Conservation (phyloP, 2,329 filamentous ascomycete genomes). For the Didymella arachidicola region DNA sequence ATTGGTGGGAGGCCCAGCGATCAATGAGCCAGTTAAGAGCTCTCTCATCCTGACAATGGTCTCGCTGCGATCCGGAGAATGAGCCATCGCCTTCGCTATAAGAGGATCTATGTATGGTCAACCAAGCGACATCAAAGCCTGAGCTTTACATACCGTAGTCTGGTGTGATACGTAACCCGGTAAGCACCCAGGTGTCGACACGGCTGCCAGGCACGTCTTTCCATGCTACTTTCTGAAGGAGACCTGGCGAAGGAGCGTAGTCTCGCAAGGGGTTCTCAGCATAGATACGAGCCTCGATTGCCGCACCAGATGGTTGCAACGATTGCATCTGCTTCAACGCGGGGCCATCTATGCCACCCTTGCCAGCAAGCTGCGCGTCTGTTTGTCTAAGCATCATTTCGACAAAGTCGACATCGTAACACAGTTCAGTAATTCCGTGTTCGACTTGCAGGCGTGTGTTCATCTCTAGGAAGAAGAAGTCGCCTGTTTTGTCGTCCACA, state of each 20-base stretch:
- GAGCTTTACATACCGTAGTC: slow-evolving; percentile 58
- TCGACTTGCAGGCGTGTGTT: slow-evolving; percentile 67
- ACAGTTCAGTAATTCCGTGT: slow-evolving; percentile 65
- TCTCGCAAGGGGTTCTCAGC: slow-evolving; percentile 66
- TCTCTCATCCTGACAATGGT: slow-evolving; percentile 56
- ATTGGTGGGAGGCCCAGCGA: slow-evolving; percentile 65
- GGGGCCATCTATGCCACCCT: slow-evolving; percentile 54
- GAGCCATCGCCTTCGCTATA: slow-evolving; percentile 66
- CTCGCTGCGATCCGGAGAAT: slow-evolving; percentile 53
- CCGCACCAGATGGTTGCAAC: slow-evolving; percentile 54
- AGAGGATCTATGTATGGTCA: slow-evolving; percentile 56
- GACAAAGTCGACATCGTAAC: slow-evolving; percentile 63
- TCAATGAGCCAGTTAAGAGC: slow-evolving; percentile 55
- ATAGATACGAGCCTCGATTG: slow-evolving; percentile 64
- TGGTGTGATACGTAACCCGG: slow-evolving; percentile 64
- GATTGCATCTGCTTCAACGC: slow-evolving; percentile 56
- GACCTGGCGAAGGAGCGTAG: slow-evolving; percentile 67
- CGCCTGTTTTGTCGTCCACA: slow-evolving; percentile 79
- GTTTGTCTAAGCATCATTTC: slow-evolving; percentile 65
- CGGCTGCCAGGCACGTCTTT: slow-evolving; percentile 58
- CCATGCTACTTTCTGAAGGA: slow-evolving; percentile 65
- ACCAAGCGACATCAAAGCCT: neutral
- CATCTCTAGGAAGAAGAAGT: slow-evolving; percentile 75
- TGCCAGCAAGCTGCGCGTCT: slow-evolving; percentile 58
- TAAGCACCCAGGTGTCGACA: slow-evolving; percentile 70